Evolutionary conservation across 257 asterid species (phyloP), one percentile per base, ranked within the genome.

Genomic region (Nicotiana knightiana): DNA sequence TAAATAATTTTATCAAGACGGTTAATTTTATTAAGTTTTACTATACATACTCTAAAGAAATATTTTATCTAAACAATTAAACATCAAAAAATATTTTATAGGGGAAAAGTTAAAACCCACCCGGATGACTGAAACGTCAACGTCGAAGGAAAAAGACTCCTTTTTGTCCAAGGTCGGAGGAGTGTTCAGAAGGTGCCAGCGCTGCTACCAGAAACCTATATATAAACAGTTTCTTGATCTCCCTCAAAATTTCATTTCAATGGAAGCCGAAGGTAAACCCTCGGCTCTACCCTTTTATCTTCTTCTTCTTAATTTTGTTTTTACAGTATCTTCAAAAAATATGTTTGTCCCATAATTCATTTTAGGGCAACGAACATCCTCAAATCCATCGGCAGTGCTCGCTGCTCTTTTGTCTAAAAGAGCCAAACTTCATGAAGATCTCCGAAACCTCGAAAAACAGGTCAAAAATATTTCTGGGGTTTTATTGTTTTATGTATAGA

Each of bases 391-490:
- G 6, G 93, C 96, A 28, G 83, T 92, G 76, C 90, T 93, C 77
- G 87, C 95, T 57, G 88, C 98, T 57, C 90, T 91, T 1, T 83
- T 96, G 59, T 85, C 88, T 71, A 93, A 94, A 88, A 89, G 98
- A 88, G 90, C 94, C 81, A 96, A 93, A 82, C 92, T 96, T 76
- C 97, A 96, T 26, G 98, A 96, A 79, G 98, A 96, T 77, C 97
- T 96, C 77, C 93, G 96, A 24, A 90, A 57, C 87, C 92, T 94
- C 62, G 99, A 96, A 76, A 96, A 93, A 65, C 99, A 94, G 97
- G 99, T 96, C 24, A 26, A 15, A 30, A 15, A 33, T 10, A 10
- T 35, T 28, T 81, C 43, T 24, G 46, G 70, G 32, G 35, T 43
- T 21, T 57, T 80, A 3, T 71, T 5, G 5, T 43, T 57, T 65